Conservation (phyloP, 1,139 yeast genomes). For the Kodamaea derodonti region DNA sequence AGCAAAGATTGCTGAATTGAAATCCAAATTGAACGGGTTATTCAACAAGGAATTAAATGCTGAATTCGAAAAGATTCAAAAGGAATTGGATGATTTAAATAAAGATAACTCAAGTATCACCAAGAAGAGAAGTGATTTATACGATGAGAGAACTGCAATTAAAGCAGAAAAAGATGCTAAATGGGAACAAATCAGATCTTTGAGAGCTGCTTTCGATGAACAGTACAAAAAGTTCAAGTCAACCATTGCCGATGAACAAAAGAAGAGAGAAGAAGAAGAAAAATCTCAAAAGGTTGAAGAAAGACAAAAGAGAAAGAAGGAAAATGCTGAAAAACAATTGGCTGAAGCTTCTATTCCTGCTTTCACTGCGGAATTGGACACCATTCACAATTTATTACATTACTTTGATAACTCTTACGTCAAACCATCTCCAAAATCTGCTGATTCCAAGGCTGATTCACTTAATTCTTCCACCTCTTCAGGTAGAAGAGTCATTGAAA, state of each 20-base stretch:
- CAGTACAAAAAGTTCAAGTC: conserved; percentile 69
- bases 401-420: conserved; percentile 79
- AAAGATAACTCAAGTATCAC: conserved; percentile 59
- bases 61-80: conserved; percentile 59
- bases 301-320: conserved; percentile 59
- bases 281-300: conserved; percentile 52
- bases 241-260: conserved; percentile 65
- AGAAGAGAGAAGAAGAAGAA: conserved; percentile 68
- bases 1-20: conserved; percentile 71
- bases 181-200: conserved; percentile 58
- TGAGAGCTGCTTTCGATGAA: conserved; percentile 65
- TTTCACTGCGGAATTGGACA: conserved; percentile 67
- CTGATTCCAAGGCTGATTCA: conserved; percentile 10
- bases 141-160: conserved; percentile 64
- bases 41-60: conserved; percentile 64
- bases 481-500: conserved; percentile 49
- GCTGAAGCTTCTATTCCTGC: conserved; percentile 80
- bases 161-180: conserved; percentile 68
- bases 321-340: conserved; percentile 62
- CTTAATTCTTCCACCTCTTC: conserved; percentile 16
- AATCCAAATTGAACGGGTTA: conserved; percentile 58
- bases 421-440: conserved; percentile 48
- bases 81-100: conserved; percentile 57
- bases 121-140: conserved; percentile 62
- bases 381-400: conserved; percentile 66